Percentiles rank a stretch among this genome's conserved stretches.
phyloP scores from a whole-genome alignment of 208 protist genomes.

The Acanthamoeba lenticulata region DNA sequence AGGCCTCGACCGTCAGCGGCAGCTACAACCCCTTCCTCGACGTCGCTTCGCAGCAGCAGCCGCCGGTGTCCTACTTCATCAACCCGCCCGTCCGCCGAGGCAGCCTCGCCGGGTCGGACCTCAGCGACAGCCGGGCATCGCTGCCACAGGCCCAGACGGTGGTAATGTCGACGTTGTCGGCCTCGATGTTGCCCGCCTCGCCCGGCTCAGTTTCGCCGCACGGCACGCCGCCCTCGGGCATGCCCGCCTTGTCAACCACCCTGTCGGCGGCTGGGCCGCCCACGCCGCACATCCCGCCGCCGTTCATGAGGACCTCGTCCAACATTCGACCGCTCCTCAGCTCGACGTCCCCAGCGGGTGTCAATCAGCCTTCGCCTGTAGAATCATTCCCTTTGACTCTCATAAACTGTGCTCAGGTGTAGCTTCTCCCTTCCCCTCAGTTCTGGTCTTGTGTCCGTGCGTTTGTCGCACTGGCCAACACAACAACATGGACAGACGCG shows the following conservation, averaged over 20 bases:
- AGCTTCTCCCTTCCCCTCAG: too few relatives aligned
- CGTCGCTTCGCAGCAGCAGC: neutral
- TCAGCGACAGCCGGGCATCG: neutral
- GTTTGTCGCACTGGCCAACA: too few relatives aligned
- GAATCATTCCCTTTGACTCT: too few relatives aligned
- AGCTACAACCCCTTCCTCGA: constrained; percentile 22
- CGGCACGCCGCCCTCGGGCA: neutral
- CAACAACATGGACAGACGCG: too few relatives aligned
- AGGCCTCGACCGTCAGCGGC: neutral
- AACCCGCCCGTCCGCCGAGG: neutral
- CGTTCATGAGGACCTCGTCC: neutral
- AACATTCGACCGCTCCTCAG: too few relatives aligned
- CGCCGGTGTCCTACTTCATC: neutral
- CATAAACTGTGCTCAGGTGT: too few relatives aligned
- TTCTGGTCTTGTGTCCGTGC: too few relatives aligned
- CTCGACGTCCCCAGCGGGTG: too few relatives aligned
- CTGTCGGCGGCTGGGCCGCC: neutral
- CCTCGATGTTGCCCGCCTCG: neutral
- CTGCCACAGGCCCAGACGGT: neutral
- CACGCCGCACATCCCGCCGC: neutral
- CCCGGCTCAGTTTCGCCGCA: neutral
- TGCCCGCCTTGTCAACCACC: neutral
- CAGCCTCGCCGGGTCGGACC: neutral
- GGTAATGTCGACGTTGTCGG: neutral
- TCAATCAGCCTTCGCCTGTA: too few relatives aligned